These are phyloP conservation scores for Yamadazyma nakazawae DNA, from an alignment of 805 yeast species.

Conservation along the genomic window DNA sequence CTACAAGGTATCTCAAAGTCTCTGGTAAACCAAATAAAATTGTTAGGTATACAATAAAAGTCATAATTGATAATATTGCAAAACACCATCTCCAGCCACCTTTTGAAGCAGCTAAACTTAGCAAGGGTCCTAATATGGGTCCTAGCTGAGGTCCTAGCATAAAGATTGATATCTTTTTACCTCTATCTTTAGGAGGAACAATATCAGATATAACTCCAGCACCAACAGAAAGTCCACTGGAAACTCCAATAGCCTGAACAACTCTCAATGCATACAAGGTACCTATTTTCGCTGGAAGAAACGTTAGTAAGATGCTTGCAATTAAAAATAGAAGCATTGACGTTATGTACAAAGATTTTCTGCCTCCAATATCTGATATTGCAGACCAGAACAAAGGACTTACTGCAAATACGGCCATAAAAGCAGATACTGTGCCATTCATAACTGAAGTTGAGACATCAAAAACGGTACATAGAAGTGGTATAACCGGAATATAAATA, in stretches of 20 bases:
- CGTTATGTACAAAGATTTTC: conserved; percentile 27
- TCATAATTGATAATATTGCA: conserved; percentile 30
- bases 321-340: conserved; percentile 25
- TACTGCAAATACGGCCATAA: conserved; percentile 54
- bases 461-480: conserved; percentile 41
- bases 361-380: conserved; percentile 52
- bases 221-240: conserved; percentile 35
- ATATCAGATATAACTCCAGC: conserved; percentile 37
- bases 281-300: conserved; percentile 28
- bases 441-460: conserved; percentile 40
- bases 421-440: conserved; percentile 55
- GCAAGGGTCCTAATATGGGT: conserved; percentile 35
- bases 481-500: conserved; percentile 54
- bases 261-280: conserved; percentile 29
- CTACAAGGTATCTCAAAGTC: conserved; percentile 37
- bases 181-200: conserved; percentile 28
- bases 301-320: conserved; percentile 28
- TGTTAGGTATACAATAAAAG: conserved; percentile 20
- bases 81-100: conserved; percentile 35
- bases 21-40: conserved; percentile 36
- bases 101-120: conserved; percentile 24
- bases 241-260: conserved; percentile 37
- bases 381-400: conserved; percentile 58
- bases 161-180: conserved; percentile 29
- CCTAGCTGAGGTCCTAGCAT: conserved; percentile 41